Conservation (phyloP, 1,284 basidiomycete species). For the Neotropicomus parvogracilis region DNA sequence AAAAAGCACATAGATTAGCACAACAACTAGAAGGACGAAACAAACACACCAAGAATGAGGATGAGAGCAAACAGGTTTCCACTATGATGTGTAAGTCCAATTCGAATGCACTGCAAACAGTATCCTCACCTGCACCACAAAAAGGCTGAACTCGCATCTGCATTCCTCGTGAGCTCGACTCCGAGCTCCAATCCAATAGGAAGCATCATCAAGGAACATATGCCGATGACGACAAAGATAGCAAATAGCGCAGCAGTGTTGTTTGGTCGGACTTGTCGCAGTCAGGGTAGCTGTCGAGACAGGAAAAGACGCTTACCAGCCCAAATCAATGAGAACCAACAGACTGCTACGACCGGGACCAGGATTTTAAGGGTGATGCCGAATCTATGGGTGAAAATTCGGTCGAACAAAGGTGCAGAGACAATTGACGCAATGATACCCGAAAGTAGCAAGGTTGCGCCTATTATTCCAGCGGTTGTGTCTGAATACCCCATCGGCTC, state of each 20-base stretch:
- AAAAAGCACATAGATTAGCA: background rate
- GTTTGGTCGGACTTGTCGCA: conserved; percentile 45
- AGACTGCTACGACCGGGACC: conserved; percentile 56
- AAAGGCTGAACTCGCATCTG: conserved; percentile 69
- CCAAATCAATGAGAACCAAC: conserved; percentile 75
- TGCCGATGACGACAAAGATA: conserved; percentile 65
- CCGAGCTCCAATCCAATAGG: conserved; percentile 73
- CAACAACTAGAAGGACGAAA: background rate
- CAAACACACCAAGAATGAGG: conserved; percentile 58
- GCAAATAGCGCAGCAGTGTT: conserved; percentile 57
- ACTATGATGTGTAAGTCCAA: conserved; percentile 34
- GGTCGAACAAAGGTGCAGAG: conserved; percentile 72
- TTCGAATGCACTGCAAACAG: background rate
- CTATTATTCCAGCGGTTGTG: conserved; percentile 61
- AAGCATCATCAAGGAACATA: conserved; percentile 62
- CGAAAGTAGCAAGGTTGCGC: conserved; percentile 62
- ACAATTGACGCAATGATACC: conserved; percentile 65
- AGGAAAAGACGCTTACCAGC: conserved; percentile 47
- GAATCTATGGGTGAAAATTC: conserved; percentile 68
- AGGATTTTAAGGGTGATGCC: conserved; percentile 57
- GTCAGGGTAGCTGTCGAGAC: background rate
- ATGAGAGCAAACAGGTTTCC: conserved; percentile 62
- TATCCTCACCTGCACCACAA: conserved; percentile 63
- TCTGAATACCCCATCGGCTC: conserved; percentile 68
- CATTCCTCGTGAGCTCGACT: conserved; percentile 72